Percentiles rank a stretch among this genome's conserved stretches.
These are phyloP conservation scores for Dactylonectria estremocensis DNA, from an alignment of 2,329 filamentous ascomycete species.

Conservation along the genomic window DNA sequence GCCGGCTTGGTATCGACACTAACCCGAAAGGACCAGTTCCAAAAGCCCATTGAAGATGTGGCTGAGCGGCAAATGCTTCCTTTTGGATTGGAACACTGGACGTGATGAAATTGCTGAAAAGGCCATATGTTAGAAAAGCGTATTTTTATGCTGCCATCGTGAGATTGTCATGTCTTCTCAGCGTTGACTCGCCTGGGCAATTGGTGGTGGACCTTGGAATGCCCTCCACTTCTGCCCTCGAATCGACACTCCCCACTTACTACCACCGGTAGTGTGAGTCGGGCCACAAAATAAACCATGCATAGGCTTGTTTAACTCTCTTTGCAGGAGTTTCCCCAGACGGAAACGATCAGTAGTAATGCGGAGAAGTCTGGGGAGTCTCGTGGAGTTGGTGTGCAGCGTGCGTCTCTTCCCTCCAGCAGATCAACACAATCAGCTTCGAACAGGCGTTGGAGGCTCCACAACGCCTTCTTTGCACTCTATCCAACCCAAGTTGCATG, in stretches of 20 bases:
- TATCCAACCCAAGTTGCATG: background rate
- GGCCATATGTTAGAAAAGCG: too few species aligned
- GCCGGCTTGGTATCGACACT: slow-evolving; percentile 1
- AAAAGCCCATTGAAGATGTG: background rate
- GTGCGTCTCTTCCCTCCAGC: background rate
- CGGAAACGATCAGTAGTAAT: slow-evolving; percentile 7
- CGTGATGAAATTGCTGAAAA: background rate
- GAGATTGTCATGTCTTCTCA: background rate
- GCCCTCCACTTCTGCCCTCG: background rate
- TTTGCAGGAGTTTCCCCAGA: slow-evolving; percentile 4
- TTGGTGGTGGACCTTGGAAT: background rate
- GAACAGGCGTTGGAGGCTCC: background rate
- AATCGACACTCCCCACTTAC: too few species aligned
- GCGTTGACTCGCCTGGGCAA: background rate
- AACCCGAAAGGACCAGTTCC: background rate
- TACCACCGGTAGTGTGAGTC: background rate
- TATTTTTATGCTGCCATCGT: background rate
- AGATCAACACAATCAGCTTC: background rate
- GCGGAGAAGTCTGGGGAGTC: slow-evolving; percentile 7
- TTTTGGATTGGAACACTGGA: background rate
- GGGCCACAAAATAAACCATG: background rate
- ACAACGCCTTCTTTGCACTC: background rate
- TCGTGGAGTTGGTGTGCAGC: slow-evolving; percentile 10
- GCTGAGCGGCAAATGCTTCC: background rate
- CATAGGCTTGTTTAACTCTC: background rate